Conservation (phyloP, 305 asterid genomes). For the Fraxinus floribunda region DNA sequence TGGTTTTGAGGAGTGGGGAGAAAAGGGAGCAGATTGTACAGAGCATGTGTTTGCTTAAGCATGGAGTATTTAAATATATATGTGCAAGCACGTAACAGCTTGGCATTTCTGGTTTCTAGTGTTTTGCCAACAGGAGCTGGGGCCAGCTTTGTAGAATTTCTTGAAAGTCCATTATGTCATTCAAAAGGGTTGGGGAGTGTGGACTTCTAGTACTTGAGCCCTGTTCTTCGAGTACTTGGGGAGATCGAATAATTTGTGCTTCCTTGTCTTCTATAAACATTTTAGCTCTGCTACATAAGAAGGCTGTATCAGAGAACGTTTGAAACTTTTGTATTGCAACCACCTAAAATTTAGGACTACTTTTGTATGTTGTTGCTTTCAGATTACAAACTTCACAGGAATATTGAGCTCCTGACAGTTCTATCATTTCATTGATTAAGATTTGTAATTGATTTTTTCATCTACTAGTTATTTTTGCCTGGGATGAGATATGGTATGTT, state of each 20-base stretch:
- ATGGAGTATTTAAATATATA: neutral
- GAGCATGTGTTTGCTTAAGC: neutral
- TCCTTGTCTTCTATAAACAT: neutral
- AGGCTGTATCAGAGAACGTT: neutral
- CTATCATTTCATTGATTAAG: neutral
- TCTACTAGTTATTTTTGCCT: neutral
- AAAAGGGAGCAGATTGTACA: neutral
- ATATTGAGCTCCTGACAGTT: neutral
- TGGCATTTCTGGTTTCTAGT: neutral
- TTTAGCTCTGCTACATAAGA: neutral
- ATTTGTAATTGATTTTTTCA: neutral
- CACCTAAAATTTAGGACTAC: neutral
- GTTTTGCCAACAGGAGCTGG: neutral
- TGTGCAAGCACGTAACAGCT: neutral
- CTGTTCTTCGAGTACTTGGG: neutral
- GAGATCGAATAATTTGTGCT: neutral
- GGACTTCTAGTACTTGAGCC: neutral
- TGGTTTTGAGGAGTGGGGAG: neutral
- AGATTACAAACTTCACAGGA: neutral
- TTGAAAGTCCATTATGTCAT: neutral
- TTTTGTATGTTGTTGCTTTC: neutral
- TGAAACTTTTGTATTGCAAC: neutral
- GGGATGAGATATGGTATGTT: neutral
- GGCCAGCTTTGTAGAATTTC: neutral
- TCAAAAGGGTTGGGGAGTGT: neutral